These are phyloP conservation scores for Thermothielavioides terrestris DNA, from an alignment of 495 filamentous ascomycete genomes.

Conservation along the genomic window DNA sequence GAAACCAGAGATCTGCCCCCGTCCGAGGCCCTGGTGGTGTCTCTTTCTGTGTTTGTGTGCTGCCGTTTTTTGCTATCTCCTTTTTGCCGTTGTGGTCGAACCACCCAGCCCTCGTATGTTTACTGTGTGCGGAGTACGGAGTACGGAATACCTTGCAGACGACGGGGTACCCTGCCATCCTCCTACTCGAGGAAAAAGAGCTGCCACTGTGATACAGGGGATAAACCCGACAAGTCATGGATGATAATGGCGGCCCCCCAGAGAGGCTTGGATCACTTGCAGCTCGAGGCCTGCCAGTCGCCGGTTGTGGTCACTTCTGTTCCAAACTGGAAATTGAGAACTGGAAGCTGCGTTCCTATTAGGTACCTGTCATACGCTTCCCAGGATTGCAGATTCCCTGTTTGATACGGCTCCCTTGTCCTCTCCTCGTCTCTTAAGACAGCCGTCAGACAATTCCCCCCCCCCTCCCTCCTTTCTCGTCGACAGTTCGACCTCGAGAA, in stretches of 20 bases:
- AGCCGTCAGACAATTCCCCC: neutral
- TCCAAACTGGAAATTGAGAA: neutral
- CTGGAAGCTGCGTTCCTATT: neutral
- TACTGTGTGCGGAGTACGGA: too few species aligned
- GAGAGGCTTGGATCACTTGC: neutral
- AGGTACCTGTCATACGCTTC: neutral
- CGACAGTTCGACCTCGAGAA: neutral
- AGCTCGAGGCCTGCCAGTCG: neutral
- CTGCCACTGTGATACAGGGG: neutral
- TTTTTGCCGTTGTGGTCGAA: too few species aligned
- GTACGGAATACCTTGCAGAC: too few species aligned
- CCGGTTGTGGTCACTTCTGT: neutral
- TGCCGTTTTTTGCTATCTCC: neutral
- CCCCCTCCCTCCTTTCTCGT: too few species aligned
- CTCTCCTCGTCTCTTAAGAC: neutral
- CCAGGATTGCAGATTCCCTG: neutral
- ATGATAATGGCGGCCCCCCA: neutral
- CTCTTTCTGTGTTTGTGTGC: neutral
- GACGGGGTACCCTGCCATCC: too few species aligned
- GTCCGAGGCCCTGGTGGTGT: too few species aligned
- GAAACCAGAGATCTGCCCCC: too few species aligned
- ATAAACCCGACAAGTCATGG: neutral
- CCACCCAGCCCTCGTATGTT: too few species aligned
- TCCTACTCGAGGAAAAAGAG: neutral
- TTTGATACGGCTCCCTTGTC: neutral